Evolutionary conservation across 2,329 filamentous ascomycete genomes (phyloP), one percentile per base, ranked within the genome.

Genomic region (Sporothrix pallida): DNA sequence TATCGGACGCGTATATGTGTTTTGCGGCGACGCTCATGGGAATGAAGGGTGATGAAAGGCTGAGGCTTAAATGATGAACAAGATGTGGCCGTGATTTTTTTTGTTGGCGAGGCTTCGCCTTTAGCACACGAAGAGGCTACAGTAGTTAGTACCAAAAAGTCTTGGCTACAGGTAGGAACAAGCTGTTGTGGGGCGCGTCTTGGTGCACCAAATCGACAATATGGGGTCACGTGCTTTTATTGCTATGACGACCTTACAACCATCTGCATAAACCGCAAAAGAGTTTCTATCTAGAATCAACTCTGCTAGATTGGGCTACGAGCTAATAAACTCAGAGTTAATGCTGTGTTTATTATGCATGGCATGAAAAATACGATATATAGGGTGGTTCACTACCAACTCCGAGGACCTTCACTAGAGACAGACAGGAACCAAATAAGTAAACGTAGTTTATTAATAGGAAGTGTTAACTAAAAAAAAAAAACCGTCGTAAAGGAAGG

Each of bases 141-240:
- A 37, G 31, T 37, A 68, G 46, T 3, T 15, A 52, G 46, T 37
- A 23, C 46, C 65, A 20, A 37, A 68, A 46, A 52, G 23, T 50
- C 63, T 67, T 67, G 20, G 63, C 44, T 46, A 44, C 63, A 52
- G 9, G 20, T 8, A 68, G 26, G 20, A 68, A 6, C 42, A 37
- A 68, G 65, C 46, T 68, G 26, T n/a, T 68, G 65, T 68, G 65
- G 65, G 65, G 20, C 23, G 23, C 6, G 65, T 42, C 60, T 42
- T 2, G 26, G 31, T 10, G 31, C 9, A 26, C 20, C 52, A 20
- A 17, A 23, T 9, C 9, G 8, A 12, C 4, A 56, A 20, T 9
- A 37, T 1, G 31, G 17, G 3, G 62, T 67, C 62, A 67, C 62
- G 62, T 67, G 62, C 10, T 8, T 2, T 0, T 37, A 15, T 26